Base-by-base conservation (phyloP, 805 yeast genomes). In the Pichia gijzeniarum region DNA sequence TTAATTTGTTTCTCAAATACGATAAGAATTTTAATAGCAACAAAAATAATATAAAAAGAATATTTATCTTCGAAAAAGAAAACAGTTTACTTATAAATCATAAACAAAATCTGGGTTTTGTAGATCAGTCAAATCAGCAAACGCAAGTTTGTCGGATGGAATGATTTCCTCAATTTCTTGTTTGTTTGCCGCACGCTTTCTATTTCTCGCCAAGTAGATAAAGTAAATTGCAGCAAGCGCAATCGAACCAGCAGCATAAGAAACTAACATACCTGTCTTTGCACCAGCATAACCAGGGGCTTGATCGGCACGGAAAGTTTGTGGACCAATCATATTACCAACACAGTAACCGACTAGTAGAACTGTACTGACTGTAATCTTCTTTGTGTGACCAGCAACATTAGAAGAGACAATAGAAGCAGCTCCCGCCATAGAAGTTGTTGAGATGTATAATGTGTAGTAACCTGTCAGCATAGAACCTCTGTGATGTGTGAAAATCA, bases 301-400 rank as follows among this genome's bases (percentile, higher is more conserved):
- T 52, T 76, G 73, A 3, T 42, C 47, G 0, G 60, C 59, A 37
- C 61, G 58, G 53, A 75, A 76, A 4, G 77, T 65, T 49, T 74
- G 79, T 1, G 82, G 80, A 3, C 83, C 83, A 40, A 69, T 61
- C 40, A 75, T 61, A 54, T 77, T 79, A 19, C 83, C 83, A 8
- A 67, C 72, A 57, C 79, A 72, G 59, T 70, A 76, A 19, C 39
- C 46, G 27, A 76, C 55, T 20, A 45, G 38, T 74, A 79, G 73
- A 5, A 80, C 76, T 20, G 71, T 54, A 9, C 74, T 78, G 51
- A 72, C 73, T 37, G 82, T 59, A 30, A 72, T 69, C 17, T 77
- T 59, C 53, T 79, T 79, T 3, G 81, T 76, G 37, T 76, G 73
- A 4, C 85, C 85, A 1, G 85, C 79, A 9, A 82, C 76, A 53